Evolutionary conservation across 352 stramenopile genomes (phyloP), one percentile per base, ranked within the genome.

Genomic region (Pythium aquatile): DNA sequence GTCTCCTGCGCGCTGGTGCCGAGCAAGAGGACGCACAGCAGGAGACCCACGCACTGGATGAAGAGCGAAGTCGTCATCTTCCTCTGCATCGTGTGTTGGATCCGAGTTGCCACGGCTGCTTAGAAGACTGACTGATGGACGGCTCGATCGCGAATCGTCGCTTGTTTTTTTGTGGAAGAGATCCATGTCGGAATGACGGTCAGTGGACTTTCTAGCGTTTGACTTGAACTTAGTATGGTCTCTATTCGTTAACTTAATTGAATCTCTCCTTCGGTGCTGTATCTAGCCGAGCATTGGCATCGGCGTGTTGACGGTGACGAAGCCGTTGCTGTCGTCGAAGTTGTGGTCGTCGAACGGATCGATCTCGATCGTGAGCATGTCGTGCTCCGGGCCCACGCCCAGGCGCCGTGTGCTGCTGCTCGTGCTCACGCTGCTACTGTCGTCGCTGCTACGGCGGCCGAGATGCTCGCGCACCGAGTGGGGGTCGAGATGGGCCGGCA

Each of bases 361-460:
- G 20, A 72, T 67, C 35, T 66, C 65, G 59, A 72, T 72, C 24
- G 53, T 46, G 44, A 72, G 28, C 9, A 72, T 53, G 55, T 72
- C 65, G 59, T 64, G 65, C 35, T 62, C 58, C 13, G 55, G 55
- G 5, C 35, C 62, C 10, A 68, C 28, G 16, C 40, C 56, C 20
- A 63, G 24, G 33, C 28, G 14, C 20, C 57, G 26, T 5, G 37
- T 35, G n/a, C 33, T 33, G 30, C 44, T 46, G 30, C 46, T 58
- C 42, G 52, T 66, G 52, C 52, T 62, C 51, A 35, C 61, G 58
- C 55, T 69, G 29, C 55, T 55, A 29, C 58, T 46, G 55, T 57
- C 56, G n/a, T 63, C 42, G 46, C 57, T 66, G 46, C 58, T 59
- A 33, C 53, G 57, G 33, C 44, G 65, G 13, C 65, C 55, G 24